These are phyloP conservation scores for Zychaea mexicana DNA, from an alignment of 371 early-diverging fungal species.

Conservation along the genomic window DNA sequence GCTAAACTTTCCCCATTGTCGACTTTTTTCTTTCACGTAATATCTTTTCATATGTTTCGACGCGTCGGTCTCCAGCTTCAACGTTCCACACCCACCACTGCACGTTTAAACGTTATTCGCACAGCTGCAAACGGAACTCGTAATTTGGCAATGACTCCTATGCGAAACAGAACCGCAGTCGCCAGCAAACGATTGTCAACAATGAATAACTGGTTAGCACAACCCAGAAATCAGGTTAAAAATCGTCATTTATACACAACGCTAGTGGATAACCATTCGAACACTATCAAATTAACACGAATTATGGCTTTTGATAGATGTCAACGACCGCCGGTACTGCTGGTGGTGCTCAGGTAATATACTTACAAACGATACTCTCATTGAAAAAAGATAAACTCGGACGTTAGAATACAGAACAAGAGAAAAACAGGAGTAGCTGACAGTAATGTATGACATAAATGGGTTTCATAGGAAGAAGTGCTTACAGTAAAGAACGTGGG, in stretches of 20 bases:
- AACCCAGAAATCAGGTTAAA: slow-evolving; percentile 2
- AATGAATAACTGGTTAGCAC: slow-evolving; percentile 2
- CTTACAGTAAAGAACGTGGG: slow-evolving; percentile 44
- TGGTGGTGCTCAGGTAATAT: neutral
- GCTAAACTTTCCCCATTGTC: neutral
- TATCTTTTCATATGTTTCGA: slow-evolving; percentile 1
- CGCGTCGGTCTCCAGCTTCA: slow-evolving; percentile 5
- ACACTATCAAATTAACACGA: too few species aligned
- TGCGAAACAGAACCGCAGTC: neutral
- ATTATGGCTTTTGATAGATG: neutral
- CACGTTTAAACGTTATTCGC: neutral
- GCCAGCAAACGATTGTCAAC: neutral
- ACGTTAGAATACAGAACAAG: too few species aligned
- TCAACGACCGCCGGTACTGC: neutral
- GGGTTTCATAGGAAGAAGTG: slow-evolving; percentile 45
- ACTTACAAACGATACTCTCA: too few species aligned
- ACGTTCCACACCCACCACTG: neutral
- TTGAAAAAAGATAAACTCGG: too few species aligned
- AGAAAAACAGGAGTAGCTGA: too few species aligned
- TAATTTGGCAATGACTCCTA: neutral
- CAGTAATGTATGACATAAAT: too few species aligned
- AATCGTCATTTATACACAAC: neutral
- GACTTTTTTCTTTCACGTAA: neutral
- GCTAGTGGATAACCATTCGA: too few species aligned
- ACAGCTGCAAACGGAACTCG: neutral